phyloP scores from a whole-genome alignment of 257 asterid genomes.

The Solanum lycopersicoides region DNA sequence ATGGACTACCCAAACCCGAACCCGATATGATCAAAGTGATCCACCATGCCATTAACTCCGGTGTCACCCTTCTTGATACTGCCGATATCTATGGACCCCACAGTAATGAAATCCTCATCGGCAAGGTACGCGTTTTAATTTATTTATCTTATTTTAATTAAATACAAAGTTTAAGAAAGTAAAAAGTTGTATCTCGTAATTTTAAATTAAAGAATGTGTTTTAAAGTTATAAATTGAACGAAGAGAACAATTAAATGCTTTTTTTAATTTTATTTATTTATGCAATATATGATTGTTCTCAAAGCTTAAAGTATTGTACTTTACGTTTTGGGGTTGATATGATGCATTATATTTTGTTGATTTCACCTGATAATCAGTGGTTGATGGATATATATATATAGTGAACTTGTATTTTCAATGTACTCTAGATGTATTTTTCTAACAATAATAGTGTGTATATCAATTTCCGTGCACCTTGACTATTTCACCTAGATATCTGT shows the following conservation, averaged over 20 bases:
- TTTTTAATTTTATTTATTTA: background rate
- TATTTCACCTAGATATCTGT: background rate
- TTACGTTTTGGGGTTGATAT: background rate
- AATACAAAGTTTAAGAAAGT: background rate
- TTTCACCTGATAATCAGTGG: background rate
- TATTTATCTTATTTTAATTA: fast-evolving
- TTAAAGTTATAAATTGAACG: too few relatives aligned
- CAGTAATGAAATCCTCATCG: constrained; percentile 31
- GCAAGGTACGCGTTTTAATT: constrained; percentile 6
- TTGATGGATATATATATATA: background rate
- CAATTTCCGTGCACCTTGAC: background rate
- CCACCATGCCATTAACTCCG: constrained; percentile 25
- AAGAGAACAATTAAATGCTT: background rate
- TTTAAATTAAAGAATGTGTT: background rate
- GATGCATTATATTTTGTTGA: background rate
- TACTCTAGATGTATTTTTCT: background rate
- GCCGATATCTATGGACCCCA: constrained; percentile 27
- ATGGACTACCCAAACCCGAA: constrained; percentile 33
- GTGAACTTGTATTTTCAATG: background rate
- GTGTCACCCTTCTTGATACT: constrained; percentile 30
- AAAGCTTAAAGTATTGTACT: background rate
- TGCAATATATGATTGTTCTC: background rate
- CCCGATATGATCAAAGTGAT: constrained; percentile 32
- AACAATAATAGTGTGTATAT: background rate
- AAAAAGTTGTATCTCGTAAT: background rate